phyloP scores from a whole-genome alignment of 1,139 yeast genomes.

The Debaryomyces psychrophilus region DNA sequence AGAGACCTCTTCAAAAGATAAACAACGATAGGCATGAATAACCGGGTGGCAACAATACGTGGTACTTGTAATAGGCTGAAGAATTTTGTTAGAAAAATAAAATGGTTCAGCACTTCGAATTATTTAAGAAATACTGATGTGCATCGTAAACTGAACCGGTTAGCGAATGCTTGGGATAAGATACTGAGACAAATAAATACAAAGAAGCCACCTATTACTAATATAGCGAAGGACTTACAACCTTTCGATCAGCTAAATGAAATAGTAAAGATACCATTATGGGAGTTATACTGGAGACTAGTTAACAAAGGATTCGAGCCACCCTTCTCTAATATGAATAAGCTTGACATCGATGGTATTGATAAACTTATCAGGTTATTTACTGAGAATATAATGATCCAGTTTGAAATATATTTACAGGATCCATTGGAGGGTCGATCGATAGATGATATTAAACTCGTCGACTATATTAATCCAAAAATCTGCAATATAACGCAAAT shows the following conservation, averaged over 20 bases:
- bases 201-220: neutral
- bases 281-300: constrained; percentile 9
- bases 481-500: constrained; percentile 24
- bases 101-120: neutral
- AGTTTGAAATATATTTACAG: constrained; percentile 3
- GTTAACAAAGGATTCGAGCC: constrained; percentile 2
- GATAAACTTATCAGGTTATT: constrained; percentile 8
- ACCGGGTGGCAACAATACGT: neutral
- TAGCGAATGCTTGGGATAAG: constrained; percentile 2
- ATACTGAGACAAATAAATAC: neutral
- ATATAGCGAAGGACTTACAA: neutral
- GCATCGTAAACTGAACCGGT: neutral
- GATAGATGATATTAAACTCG: constrained; percentile 12
- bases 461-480: constrained; percentile 38
- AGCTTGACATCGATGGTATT: constrained; percentile 3
- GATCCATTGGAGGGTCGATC: neutral
- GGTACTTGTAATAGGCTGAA: neutral
- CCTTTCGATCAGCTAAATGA: constrained; percentile 7
- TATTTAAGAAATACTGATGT: neutral
- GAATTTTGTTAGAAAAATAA: neutral
- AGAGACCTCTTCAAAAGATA: neutral
- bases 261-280: constrained; percentile 5
- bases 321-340: constrained; percentile 13
- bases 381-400: neutral
- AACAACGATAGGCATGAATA: neutral